Evolutionary conservation across 2,329 filamentous ascomycete genomes (phyloP).

Genomic region (Beauveria scarabaeidicola): DNA sequence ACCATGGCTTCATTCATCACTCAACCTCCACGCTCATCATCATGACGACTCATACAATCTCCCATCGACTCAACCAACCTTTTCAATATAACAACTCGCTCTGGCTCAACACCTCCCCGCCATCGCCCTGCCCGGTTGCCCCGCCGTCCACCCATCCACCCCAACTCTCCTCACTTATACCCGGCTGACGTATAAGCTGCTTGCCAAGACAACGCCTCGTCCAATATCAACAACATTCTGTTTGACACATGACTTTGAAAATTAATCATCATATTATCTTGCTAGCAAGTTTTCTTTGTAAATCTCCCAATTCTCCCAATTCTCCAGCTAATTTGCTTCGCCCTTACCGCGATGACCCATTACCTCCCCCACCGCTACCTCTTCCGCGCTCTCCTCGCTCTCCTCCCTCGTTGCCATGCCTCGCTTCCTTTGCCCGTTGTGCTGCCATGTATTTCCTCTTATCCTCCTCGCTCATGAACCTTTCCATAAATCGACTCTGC

Average conservation of each 20-base stretch:
- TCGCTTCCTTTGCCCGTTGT: conserved; percentile 36
- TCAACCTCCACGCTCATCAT: too few species aligned
- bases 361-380: background rate
- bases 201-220: conserved; percentile 1
- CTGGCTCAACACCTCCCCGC: background rate
- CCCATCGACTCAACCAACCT: background rate
- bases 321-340: background rate
- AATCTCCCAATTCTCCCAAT: background rate
- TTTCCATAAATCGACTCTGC: conserved; percentile 61
- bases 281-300: background rate
- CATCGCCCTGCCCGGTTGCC: background rate
- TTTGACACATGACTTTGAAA: conserved; percentile 2
- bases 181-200: background rate
- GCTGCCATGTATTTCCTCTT: conserved; percentile 64
- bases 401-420: background rate
- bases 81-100: background rate
- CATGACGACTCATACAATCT: too few species aligned
- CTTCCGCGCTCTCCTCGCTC: background rate
- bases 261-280: background rate
- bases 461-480: conserved; percentile 72
- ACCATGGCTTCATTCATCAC: too few species aligned
- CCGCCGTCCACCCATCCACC: background rate
- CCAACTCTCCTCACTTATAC: conserved; percentile 2
- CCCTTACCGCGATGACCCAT: background rate
- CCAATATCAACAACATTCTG: background rate